Percentiles rank a stretch among this genome's conserved stretches.
Conservation (phyloP, 2,329 filamentous ascomycete species). For the Helicocarpus griseus region DNA sequence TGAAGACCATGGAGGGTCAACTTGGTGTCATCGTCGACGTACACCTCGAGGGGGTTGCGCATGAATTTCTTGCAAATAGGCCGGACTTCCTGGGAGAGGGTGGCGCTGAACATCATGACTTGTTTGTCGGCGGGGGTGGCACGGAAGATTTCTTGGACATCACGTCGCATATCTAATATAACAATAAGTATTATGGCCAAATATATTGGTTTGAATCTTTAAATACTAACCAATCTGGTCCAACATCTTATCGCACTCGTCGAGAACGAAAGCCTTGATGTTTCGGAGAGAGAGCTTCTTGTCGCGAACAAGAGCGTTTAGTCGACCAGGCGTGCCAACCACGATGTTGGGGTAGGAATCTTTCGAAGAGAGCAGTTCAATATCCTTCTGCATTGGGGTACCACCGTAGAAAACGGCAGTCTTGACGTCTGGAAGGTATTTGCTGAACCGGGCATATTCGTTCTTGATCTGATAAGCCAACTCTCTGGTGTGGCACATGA, state of each 20-base stretch:
- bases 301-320: conserved; percentile 93
- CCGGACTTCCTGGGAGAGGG: conserved; percentile 84
- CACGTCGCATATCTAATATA: conserved; percentile 84
- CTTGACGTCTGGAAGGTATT: conserved; percentile 97
- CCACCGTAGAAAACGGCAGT: conserved; percentile 97
- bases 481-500: conserved; percentile 99
- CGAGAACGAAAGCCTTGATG: conserved; percentile 92
- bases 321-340: conserved; percentile 87
- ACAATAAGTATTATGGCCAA: conserved; percentile 6
- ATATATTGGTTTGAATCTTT: background rate
- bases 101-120: conserved; percentile 99
- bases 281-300: conserved; percentile 88
- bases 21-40: conserved; percentile 96
- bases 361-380: conserved; percentile 89
- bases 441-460: conserved; percentile 98
- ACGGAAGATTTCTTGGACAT: conserved; percentile 98
- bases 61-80: conserved; percentile 99
- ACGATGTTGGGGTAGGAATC: conserved; percentile 98
- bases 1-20: conserved; percentile 96
- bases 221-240: conserved; percentile 80
- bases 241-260: conserved; percentile 99
- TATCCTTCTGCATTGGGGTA: conserved; percentile 91
- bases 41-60: conserved; percentile 97
- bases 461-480: conserved; percentile 99
- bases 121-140: conserved; percentile 96